These are phyloP conservation scores for Lachancea sp. DNA, from an alignment of 805 yeast species.

Conservation along the genomic window DNA sequence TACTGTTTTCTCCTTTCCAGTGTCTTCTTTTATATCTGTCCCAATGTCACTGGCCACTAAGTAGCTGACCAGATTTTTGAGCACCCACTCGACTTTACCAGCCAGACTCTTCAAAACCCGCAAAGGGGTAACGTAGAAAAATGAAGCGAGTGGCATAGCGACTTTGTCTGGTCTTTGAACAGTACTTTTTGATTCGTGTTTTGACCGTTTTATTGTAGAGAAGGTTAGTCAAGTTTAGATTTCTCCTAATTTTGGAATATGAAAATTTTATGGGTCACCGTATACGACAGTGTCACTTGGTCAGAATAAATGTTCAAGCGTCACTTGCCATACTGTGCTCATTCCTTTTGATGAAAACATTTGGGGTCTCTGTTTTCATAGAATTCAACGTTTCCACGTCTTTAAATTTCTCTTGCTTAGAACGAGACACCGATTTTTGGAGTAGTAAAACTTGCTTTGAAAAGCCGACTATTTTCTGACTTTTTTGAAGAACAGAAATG, in stretches of 20 bases:
- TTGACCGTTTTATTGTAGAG: background rate
- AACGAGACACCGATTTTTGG: too few relatives aligned
- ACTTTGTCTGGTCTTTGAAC: background rate
- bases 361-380: too few relatives aligned
- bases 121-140: slow-evolving; percentile 1
- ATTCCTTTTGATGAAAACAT: too few relatives aligned
- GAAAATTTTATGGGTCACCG: slow-evolving; percentile 1
- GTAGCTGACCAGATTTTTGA: slow-evolving; percentile 1
- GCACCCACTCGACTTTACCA: slow-evolving; percentile 1
- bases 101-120: slow-evolving; percentile 1
- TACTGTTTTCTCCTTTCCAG: background rate
- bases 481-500: too few relatives aligned
- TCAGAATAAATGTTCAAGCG: too few relatives aligned
- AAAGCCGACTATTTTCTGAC: too few relatives aligned
- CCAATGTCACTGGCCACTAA: background rate
- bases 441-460: too few relatives aligned
- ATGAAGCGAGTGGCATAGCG: slow-evolving; percentile 5
- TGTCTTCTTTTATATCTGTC: background rate
- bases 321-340: too few relatives aligned
- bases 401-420: too few relatives aligned
- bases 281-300: background rate
- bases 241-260: slow-evolving; percentile 1
- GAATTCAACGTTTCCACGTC: too few relatives aligned
- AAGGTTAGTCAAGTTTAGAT: background rate
- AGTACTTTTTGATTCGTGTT: background rate